Evolutionary conservation across 768 basidiomycete species (phyloP).

Genomic region (Phylloporus sp.): DNA sequence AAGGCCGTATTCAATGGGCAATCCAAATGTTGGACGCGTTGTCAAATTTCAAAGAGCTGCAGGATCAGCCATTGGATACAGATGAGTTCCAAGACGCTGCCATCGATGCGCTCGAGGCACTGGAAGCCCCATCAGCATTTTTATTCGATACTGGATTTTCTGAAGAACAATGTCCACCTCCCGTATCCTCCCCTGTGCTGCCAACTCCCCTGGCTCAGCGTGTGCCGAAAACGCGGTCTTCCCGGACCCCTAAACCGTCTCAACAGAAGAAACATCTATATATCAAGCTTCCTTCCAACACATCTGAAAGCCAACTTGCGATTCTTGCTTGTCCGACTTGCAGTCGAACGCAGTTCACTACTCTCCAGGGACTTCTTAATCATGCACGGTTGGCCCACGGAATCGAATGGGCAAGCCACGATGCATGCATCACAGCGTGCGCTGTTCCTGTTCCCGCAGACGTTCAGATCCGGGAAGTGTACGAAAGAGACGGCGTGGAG

Average conservation of each 20-base stretch:
- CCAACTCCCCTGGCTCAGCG: conserved; percentile 14
- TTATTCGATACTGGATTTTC: conserved; percentile 28
- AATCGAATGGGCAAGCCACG: conserved; percentile 47
- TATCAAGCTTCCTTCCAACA: conserved; percentile 32
- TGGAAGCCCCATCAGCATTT: conserved; percentile 37
- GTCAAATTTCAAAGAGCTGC: conserved; percentile 13
- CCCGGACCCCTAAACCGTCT: conserved; percentile 25
- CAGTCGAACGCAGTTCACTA: conserved; percentile 45
- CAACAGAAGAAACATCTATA: conserved; percentile 38
- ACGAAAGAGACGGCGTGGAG: conserved; percentile 39
- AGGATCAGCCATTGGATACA: conserved; percentile 17
- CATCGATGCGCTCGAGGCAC: conserved; percentile 39
- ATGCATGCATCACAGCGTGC: conserved; percentile 46
- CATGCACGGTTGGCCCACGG: conserved; percentile 49
- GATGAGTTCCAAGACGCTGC: conserved; percentile 40
- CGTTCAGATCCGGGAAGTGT: conserved; percentile 31
- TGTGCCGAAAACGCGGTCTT: conserved; percentile 25
- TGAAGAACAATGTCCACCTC: conserved; percentile 23
- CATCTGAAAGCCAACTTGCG: conserved; percentile 28
- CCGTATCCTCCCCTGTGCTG: conserved; percentile 17
- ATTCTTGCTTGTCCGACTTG: conserved; percentile 43
- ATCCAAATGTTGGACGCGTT: conserved; percentile 37
- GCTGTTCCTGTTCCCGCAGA: conserved; percentile 36
- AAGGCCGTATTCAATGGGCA: conserved; percentile 47
- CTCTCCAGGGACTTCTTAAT: conserved; percentile 49